A percentile compares a stretch with the other conserved stretches of the same genome.
Evolutionary conservation across 2,329 filamentous ascomycete genomes (phyloP).

Genomic region (Hymenoscyphus fructigenus): DNA sequence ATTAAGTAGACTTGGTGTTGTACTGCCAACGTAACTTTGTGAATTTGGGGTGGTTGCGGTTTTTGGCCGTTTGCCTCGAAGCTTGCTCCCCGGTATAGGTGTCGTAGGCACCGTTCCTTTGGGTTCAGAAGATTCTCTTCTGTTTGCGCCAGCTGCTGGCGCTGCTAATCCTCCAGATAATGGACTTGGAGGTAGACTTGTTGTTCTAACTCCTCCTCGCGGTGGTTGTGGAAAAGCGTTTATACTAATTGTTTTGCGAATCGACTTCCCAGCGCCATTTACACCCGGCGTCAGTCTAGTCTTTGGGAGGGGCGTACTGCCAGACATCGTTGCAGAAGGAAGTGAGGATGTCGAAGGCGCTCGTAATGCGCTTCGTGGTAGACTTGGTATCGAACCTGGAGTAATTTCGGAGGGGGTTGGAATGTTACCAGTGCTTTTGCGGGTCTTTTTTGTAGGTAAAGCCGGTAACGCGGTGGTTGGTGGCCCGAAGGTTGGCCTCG

Average conservation of each 20-base stretch:
- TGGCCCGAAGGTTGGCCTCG: conserved; percentile 67
- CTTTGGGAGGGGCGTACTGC: conserved; percentile 53
- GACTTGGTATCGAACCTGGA: conserved; percentile 33
- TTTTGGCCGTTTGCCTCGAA: conserved; percentile 32
- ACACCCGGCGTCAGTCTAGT: conserved; percentile 55
- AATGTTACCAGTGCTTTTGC: conserved; percentile 60
- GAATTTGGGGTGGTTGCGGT: conserved; percentile 36
- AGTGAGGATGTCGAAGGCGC: conserved; percentile 58
- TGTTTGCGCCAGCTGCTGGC: conserved; percentile 17
- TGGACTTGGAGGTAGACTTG: conserved; percentile 63
- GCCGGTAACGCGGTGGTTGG: conserved; percentile 72
- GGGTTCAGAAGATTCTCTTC: conserved; percentile 29
- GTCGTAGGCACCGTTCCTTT: conserved; percentile 21
- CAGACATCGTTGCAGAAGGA: conserved; percentile 48
- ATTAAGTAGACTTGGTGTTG: conserved; percentile 74
- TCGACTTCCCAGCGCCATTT: conserved; percentile 62
- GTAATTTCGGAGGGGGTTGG: conserved; percentile 55
- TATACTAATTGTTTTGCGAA: conserved; percentile 89
- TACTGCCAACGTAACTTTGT: conserved; percentile 37
- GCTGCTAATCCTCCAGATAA: conserved; percentile 47
- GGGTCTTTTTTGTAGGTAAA: conserved; percentile 69
- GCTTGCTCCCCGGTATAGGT: conserved; percentile 17
- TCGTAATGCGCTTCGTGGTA: conserved; percentile 58
- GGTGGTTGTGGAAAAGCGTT: conserved; percentile 92
- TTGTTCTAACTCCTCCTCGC: conserved; percentile 55